These are phyloP conservation scores for Lathyrus oleraceus DNA, from an alignment of 306 rosid species.

Conservation along the genomic window DNA sequence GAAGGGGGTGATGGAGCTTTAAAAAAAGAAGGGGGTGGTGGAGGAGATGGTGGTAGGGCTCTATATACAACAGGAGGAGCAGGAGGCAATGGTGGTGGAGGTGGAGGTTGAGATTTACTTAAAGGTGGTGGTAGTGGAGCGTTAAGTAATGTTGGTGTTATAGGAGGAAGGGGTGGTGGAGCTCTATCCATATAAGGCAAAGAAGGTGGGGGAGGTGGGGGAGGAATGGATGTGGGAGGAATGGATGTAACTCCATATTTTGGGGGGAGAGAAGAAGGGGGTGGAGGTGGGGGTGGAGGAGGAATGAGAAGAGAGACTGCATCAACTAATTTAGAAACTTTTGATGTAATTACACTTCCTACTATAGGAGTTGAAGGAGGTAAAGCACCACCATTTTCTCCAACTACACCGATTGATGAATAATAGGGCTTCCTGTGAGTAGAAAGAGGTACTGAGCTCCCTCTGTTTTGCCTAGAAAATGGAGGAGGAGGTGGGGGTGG, in stretches of 20 bases:
- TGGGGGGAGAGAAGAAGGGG: neutral
- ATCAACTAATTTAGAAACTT: constrained; percentile 27
- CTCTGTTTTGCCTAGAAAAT: constrained; percentile 19
- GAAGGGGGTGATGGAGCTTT: constrained; percentile 23
- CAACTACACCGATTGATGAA: constrained; percentile 35
- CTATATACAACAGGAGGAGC: constrained; percentile 37
- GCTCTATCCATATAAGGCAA: constrained; percentile 24
- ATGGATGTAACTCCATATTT: constrained; percentile 20
- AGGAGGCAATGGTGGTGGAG: constrained; percentile 39
- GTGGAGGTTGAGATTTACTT: constrained; percentile 8
- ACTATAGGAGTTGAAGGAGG: constrained; percentile 28
- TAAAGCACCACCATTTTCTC: constrained; percentile 18
- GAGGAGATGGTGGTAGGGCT: constrained; percentile 41
- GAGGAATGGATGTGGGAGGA: too few relatives aligned
- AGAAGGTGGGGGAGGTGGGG: constrained; percentile 26
- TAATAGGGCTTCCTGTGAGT: constrained; percentile 32
- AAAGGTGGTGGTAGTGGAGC: constrained; percentile 39
- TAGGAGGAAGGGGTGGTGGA: constrained; percentile 31
- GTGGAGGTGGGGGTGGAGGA: constrained; percentile 5
- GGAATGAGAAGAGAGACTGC: constrained; percentile 19
- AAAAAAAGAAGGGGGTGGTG: constrained; percentile 15
- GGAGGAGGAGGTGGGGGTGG: constrained; percentile 39
- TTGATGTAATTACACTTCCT: constrained; percentile 28
- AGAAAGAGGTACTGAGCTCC: constrained; percentile 34
- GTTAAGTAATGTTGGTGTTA: constrained; percentile 26